Conservation (phyloP, 164 flowering plant genomes). For the Macadamia tetraphylla region DNA sequence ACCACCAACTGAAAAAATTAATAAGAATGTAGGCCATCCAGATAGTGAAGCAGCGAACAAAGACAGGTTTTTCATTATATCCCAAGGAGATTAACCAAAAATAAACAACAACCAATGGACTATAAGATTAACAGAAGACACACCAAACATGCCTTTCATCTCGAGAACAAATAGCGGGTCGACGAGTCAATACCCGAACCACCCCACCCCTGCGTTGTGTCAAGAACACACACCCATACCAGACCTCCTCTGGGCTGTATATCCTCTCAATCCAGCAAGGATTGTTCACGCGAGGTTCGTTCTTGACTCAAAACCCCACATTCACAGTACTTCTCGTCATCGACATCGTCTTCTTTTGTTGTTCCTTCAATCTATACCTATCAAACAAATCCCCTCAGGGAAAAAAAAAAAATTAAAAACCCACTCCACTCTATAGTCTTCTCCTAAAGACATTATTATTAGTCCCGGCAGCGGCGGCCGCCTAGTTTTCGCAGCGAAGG, state of each 20-base stretch:
- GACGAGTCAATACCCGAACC: conserved; percentile 99
- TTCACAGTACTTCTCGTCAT: background rate
- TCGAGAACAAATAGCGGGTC: conserved; percentile 19
- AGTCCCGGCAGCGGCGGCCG: no score
- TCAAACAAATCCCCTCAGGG: no score
- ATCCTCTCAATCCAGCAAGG: conserved; percentile 47
- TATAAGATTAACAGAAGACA: background rate
- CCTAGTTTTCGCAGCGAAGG: conserved; percentile 67
- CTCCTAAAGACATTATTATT: no score
- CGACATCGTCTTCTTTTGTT: background rate
- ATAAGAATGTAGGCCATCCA: no score
- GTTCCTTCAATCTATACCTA: background rate
- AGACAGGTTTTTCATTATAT: no score
- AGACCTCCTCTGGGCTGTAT: background rate
- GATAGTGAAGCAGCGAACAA: no score
- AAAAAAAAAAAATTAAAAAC: no score
- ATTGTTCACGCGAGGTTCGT: conserved; percentile 78
- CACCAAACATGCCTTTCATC: background rate
- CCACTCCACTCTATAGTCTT: no score
- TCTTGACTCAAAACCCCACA: conserved; percentile 88
- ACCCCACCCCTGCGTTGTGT: conserved; percentile 64
- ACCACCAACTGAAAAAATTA: no score
- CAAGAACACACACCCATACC: conserved; percentile 7
- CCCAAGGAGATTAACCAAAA: background rate
- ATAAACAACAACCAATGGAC: background rate